Evolutionary conservation across 805 yeast species (phyloP), one percentile per base, ranked within the genome.

Genomic region (Metschnikowia borealis): DNA sequence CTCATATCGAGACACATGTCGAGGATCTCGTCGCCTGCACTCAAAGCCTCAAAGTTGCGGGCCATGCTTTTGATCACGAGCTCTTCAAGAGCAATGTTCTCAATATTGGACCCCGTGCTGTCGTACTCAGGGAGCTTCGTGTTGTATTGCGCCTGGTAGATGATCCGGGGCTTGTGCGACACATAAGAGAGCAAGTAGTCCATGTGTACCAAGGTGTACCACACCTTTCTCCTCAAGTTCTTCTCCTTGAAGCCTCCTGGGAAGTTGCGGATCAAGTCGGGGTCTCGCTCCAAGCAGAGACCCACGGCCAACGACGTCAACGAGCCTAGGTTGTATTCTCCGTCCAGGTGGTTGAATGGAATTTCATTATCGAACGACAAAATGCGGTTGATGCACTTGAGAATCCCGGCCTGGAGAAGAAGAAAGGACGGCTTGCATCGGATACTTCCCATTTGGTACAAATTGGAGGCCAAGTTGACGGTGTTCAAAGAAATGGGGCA

Each of bases 371-470:
- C 65, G 3, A 55, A 56, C 1, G 64, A 54, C 20, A 43, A 38
- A 40, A 54, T 38, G 15, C 50, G 45, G 39, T 46, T 44, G 8
- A 55, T 48, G 32, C 52, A 51, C 32, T 46, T 46, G 41, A 62
- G 47, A 36, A 57, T 51, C 10, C 49, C 46, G 10, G 64, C 64
- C 42, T 62, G 66, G 13, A 62, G 49, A 8, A 55, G 54, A 13
- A 48, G 23, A 20, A 62, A 46, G 35, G 52, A 50, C 6, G 51
- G 48, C 40, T 49, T 53, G 7, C 31, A 33, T 4, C 56, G 45
- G 17, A 42, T 43, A 5, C 49, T 48, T 46, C 55, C 59, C 17
- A 45, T 47, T 18, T 47, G 50, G 7, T 59, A 38, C 38, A 57
- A 51, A 8, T 49, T 52, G 20, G 48, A 41, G 15, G 63, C 64